phyloP scores from a whole-genome alignment of 176 grass and related monocot genomes.

The Ananas comosus region DNA sequence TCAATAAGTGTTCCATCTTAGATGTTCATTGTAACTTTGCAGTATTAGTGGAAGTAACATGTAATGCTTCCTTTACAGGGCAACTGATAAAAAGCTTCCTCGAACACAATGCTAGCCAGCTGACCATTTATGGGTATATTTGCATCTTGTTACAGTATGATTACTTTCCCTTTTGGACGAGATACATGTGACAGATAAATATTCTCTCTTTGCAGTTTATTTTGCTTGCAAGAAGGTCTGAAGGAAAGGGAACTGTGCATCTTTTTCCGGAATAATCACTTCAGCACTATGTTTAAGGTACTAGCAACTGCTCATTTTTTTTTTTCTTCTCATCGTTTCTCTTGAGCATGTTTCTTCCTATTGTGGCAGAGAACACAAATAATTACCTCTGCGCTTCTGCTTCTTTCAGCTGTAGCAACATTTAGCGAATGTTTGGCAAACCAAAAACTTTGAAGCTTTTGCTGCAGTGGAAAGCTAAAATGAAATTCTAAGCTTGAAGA shows the following conservation, averaged over 20 bases:
- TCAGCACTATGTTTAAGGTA: slow-evolving; percentile 99
- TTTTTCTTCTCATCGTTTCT: not conserved
- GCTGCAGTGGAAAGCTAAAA: too few species aligned
- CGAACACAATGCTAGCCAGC: slow-evolving; percentile 68
- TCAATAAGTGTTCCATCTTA: not conserved
- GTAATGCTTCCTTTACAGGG: slow-evolving; percentile 53
- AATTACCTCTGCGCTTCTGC: too few species aligned
- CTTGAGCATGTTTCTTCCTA: not conserved
- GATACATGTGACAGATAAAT: slow-evolving; percentile 12
- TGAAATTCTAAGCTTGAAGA: too few species aligned
- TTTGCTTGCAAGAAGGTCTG: slow-evolving; percentile 95
- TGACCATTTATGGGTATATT: slow-evolving; percentile 87
- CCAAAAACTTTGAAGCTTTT: too few species aligned
- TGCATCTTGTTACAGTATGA: not conserved
- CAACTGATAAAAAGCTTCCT: slow-evolving; percentile 82
- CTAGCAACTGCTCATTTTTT: slow-evolving; percentile 3
- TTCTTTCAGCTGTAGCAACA: too few species aligned
- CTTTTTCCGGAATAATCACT: slow-evolving; percentile 99
- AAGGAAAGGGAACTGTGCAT: slow-evolving; percentile 92
- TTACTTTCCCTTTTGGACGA: not conserved
- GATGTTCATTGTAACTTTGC: not conserved
- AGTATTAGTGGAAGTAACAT: not conserved
- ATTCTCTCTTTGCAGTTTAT: slow-evolving; percentile 47
- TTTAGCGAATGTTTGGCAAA: too few species aligned
- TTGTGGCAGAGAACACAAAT: not conserved